phyloP scores from a whole-genome alignment of 371 early-diverging fungal species.

The Mortierella polycephala region DNA sequence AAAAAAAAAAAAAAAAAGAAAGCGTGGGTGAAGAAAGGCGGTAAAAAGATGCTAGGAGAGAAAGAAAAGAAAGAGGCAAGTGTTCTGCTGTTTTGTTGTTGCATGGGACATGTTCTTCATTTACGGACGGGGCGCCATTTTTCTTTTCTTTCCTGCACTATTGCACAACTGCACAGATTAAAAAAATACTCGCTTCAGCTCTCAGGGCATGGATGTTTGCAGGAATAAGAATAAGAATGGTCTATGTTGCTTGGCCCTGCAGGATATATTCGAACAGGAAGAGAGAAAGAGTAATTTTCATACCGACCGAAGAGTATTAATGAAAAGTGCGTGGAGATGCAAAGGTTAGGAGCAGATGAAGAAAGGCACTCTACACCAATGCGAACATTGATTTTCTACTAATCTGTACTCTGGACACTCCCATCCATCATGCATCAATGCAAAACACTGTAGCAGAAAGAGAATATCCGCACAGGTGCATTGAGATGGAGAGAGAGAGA shows the following conservation, averaged over 20 bases:
- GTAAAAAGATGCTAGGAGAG: background rate
- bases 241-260: background rate
- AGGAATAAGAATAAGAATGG: no score
- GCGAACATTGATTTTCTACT: no score
- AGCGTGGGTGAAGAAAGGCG: background rate
- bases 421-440: no score
- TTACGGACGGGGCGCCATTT: no score
- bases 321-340: background rate
- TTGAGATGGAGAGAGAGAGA: background rate
- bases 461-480: background rate
- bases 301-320: background rate
- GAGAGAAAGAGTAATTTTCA: background rate
- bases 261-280: background rate
- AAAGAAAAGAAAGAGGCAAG: background rate
- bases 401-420: no score
- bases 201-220: no score
- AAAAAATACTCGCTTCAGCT: no score
- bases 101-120: no score
- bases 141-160: no score
- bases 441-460: no score
- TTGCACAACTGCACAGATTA: no score
- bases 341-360: background rate
- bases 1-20: background rate
- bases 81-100: no score
- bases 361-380: background rate